Conservation (phyloP, 352 stramenopile genomes). For the Pythium diclinum region DNA sequence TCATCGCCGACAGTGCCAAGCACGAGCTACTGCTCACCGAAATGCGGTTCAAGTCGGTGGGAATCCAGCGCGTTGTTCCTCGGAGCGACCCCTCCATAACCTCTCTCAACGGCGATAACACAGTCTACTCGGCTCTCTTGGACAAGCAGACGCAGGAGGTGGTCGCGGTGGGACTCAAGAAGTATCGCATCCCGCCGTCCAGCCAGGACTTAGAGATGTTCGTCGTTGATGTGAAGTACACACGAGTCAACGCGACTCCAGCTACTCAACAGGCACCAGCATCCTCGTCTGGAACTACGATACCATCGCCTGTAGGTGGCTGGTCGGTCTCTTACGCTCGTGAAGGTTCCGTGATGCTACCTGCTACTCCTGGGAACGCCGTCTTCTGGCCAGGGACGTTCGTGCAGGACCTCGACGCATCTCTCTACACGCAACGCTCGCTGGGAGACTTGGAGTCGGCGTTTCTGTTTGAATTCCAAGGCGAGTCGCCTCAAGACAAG, state of each 20-base stretch:
- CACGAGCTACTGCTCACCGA: constrained; percentile 45
- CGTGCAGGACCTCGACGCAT: constrained; percentile 32
- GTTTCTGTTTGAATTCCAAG: constrained; percentile 62
- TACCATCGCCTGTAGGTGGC: background rate
- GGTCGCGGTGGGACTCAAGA: constrained; percentile 47
- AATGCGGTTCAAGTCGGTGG: constrained; percentile 43
- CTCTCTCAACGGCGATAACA: background rate
- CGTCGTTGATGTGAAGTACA: constrained; percentile 40
- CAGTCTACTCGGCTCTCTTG: constrained; percentile 31
- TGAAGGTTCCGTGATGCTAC: constrained; percentile 23
- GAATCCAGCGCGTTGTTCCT: constrained; percentile 24
- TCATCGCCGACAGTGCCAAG: constrained; percentile 43
- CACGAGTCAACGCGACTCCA: constrained; percentile 20
- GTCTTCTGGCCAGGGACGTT: constrained; percentile 52
- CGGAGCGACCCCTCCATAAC: background rate
- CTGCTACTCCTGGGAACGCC: constrained; percentile 27
- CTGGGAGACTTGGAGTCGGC: constrained; percentile 42
- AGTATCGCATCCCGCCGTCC: constrained; percentile 38
- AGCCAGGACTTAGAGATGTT: constrained; percentile 55
- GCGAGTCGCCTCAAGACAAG: constrained; percentile 33
- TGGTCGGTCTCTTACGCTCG: constrained; percentile 48
- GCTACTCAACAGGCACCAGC: constrained; percentile 32
- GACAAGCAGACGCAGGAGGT: constrained; percentile 38
- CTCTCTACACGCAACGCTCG: constrained; percentile 41
- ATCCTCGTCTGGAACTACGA: background rate